Conservation (phyloP, 2,329 filamentous ascomycete genomes). For the Hirsutella thompsonii region DNA sequence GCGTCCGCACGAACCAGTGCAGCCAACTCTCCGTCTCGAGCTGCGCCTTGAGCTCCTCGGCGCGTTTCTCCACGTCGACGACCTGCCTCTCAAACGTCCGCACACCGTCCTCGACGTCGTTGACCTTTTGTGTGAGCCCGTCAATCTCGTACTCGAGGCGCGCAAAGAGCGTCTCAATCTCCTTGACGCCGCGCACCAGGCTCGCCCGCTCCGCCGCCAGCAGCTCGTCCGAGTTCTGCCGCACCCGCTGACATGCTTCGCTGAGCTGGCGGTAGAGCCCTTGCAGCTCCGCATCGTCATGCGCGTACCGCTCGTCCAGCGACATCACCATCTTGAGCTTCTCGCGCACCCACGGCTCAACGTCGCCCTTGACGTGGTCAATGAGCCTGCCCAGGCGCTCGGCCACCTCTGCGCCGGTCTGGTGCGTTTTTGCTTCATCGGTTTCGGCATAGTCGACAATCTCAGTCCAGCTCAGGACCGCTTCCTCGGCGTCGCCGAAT, state of each 20-base stretch:
- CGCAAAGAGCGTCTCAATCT: slow-evolving; percentile 68
- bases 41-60: slow-evolving; percentile 47
- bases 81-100: slow-evolving; percentile 70
- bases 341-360: slow-evolving; percentile 48
- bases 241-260: slow-evolving; percentile 57
- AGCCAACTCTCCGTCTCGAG: slow-evolving; percentile 52
- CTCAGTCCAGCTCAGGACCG: slow-evolving; percentile 54
- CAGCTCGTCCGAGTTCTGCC: slow-evolving; percentile 54
- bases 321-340: slow-evolving; percentile 42
- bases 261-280: slow-evolving; percentile 54
- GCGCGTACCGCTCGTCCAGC: slow-evolving; percentile 49
- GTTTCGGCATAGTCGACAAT: slow-evolving; percentile 28
- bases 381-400: slow-evolving; percentile 41
- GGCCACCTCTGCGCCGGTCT: slow-evolving; percentile 37
- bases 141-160: slow-evolving; percentile 89
- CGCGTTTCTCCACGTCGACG: slow-evolving; percentile 52
- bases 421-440: slow-evolving; percentile 13
- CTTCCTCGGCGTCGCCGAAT: slow-evolving; percentile 64
- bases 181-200: slow-evolving; percentile 59
- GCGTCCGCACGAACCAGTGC: slow-evolving; percentile 48
- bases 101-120: slow-evolving; percentile 78
- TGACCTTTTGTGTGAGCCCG: slow-evolving; percentile 63
- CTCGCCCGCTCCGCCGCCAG: slow-evolving; percentile 55
- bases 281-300: slow-evolving; percentile 53
- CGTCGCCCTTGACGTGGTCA: slow-evolving; percentile 32